Conservation (phyloP, 2,329 filamentous ascomycete species). For the Calonectria fujianensis region DNA sequence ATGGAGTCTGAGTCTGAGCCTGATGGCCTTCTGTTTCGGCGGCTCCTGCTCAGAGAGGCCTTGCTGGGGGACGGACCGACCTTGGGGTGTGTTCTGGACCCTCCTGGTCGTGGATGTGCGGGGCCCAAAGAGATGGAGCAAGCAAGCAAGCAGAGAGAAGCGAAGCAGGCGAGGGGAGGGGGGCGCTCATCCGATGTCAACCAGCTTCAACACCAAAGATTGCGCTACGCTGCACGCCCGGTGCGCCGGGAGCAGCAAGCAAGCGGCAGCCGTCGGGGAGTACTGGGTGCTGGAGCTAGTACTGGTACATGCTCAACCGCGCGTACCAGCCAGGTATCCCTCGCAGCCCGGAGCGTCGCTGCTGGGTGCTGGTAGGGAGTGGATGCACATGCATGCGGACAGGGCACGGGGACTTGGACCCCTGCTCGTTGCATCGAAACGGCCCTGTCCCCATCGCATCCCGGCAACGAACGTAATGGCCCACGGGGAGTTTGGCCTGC, state of each 20-base stretch:
- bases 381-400: constrained; percentile 14
- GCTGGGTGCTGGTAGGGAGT: neutral
- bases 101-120: constrained; percentile 6
- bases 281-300: constrained; percentile 22
- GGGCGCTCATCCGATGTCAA: neutral
- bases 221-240: constrained; percentile 45
- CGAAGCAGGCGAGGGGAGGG: neutral
- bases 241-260: constrained; percentile 37
- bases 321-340: constrained; percentile 35
- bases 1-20: constrained; percentile 38
- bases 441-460: constrained; percentile 1
- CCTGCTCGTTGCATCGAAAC: constrained; percentile 30
- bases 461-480: constrained; percentile 24
- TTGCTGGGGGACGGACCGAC: too few species aligned
- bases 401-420: constrained; percentile 33
- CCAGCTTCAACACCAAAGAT: constrained; percentile 15
- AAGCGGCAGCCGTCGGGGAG: constrained; percentile 13
- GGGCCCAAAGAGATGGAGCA: constrained; percentile 6
- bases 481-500: constrained; percentile 36
- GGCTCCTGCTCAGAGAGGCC: neutral
- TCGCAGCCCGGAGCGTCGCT: constrained; percentile 34
- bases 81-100: constrained; percentile 6
- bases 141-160: neutral
- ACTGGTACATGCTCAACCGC: constrained; percentile 31
- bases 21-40: constrained; percentile 28